phyloP scores from a whole-genome alignment of 495 filamentous ascomycete species.

The Xylaria sp. region DNA sequence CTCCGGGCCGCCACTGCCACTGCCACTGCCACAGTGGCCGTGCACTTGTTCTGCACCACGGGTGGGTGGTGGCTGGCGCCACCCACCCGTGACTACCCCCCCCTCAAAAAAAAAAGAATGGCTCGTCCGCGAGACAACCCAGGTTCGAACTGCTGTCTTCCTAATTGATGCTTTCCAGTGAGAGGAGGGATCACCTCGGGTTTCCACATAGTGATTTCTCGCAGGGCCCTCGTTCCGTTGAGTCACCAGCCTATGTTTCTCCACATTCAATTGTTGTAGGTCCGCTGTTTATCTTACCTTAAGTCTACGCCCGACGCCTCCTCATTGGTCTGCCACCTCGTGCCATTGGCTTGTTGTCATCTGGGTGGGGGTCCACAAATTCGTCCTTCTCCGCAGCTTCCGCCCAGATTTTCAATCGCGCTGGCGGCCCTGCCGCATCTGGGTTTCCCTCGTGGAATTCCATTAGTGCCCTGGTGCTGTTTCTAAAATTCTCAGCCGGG shows the following conservation, averaged over 20 bases:
- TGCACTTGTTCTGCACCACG: no score
- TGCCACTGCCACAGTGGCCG: no score
- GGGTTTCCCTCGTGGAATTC: constrained; percentile 3
- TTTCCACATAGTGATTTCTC: not conserved
- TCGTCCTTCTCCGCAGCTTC: not conserved
- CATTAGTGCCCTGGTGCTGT: not conserved
- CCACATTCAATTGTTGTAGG: not conserved
- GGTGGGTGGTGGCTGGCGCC: not conserved
- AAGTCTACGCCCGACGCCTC: not conserved
- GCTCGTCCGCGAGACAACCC: not conserved
- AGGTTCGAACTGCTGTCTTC: not conserved
- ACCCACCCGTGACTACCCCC: constrained; percentile 9
- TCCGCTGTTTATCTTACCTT: not conserved
- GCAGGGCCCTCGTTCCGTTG: not conserved
- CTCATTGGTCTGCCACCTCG: not conserved
- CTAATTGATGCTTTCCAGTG: not conserved
- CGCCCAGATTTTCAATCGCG: not conserved
- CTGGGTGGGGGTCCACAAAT: not conserved
- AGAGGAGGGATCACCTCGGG: constrained; percentile 3
- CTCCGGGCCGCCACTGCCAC: no score
- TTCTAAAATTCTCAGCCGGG: not conserved
- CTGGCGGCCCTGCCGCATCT: not conserved
- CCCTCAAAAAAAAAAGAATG: not conserved
- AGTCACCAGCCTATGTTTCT: not conserved
- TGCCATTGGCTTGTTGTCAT: not conserved